Conservation (phyloP, 2,329 filamentous ascomycete species). For the Hypoxylon sp. region DNA sequence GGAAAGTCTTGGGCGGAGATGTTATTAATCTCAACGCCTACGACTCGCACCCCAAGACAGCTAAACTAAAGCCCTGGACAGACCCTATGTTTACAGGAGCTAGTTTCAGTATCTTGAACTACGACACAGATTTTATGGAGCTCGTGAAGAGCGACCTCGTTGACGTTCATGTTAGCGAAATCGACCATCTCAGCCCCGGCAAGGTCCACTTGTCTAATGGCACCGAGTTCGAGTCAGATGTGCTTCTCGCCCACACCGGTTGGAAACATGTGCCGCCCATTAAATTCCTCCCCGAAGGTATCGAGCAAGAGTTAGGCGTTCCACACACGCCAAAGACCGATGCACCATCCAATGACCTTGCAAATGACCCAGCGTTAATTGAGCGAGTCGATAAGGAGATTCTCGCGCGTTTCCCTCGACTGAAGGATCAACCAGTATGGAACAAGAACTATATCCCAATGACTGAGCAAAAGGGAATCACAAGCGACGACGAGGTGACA, state of each 20-base stretch:
- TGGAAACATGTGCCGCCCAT: conserved; percentile 63
- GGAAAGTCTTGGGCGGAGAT: conserved; percentile 70
- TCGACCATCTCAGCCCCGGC: conserved; percentile 61
- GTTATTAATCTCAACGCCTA: conserved; percentile 68
- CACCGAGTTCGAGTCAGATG: conserved; percentile 61
- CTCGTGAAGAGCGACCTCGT: conserved; percentile 68
- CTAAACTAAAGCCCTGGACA: conserved; percentile 68
- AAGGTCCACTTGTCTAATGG: conserved; percentile 63
- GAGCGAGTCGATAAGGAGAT: conserved; percentile 65
- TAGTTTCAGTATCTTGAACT: conserved; percentile 73
- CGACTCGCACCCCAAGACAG: conserved; percentile 66
- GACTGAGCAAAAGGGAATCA: conserved; percentile 53
- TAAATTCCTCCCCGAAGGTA: conserved; percentile 62
- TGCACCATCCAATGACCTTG: conserved; percentile 51
- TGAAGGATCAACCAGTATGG: conserved; percentile 62
- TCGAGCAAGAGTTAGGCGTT: conserved; percentile 63
- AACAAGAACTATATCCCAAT: conserved; percentile 63
- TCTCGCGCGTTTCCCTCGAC: conserved; percentile 63
- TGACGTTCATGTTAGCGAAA: conserved; percentile 68
- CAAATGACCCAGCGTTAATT: conserved; percentile 58
- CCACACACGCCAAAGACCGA: conserved; percentile 55
- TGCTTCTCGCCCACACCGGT: conserved; percentile 69
- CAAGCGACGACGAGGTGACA: conserved; percentile 46
- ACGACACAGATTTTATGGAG: conserved; percentile 68
- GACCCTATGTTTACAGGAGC: conserved; percentile 68